These are phyloP conservation scores for Trypanosoma melophagium DNA, from an alignment of 208 protist species.

Conservation along the genomic window DNA sequence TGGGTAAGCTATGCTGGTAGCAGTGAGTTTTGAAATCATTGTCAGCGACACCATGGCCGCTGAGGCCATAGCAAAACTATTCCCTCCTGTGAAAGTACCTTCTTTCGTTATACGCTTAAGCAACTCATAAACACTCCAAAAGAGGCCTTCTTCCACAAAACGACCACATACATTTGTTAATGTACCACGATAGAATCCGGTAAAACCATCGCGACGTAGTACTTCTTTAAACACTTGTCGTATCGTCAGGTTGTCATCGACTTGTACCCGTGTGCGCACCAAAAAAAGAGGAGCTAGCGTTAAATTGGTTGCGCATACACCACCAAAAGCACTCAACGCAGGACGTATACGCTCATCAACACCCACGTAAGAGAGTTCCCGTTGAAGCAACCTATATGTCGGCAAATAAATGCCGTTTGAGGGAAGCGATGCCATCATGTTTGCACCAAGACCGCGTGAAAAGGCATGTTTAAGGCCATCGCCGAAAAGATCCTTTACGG, in stretches of 20 bases:
- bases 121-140: constrained; percentile 88
- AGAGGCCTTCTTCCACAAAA: constrained; percentile 84
- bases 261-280: constrained; percentile 86
- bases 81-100: constrained; percentile 46
- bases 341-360: constrained; percentile 59
- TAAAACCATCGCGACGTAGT: constrained; percentile 61
- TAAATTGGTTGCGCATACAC: constrained; percentile 74
- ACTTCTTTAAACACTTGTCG: constrained; percentile 69
- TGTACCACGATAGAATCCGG: constrained; percentile 86
- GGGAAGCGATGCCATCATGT: constrained; percentile 88
- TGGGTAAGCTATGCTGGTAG: constrained; percentile 75
- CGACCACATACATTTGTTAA: constrained; percentile 82
- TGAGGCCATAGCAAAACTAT: constrained; percentile 54
- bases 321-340: constrained; percentile 64
- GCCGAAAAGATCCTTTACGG: constrained; percentile 62
- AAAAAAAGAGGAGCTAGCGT: constrained; percentile 82
- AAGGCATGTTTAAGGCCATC: constrained; percentile 76
- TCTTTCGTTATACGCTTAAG: constrained; percentile 76
- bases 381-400: constrained; percentile 73
- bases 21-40: constrained; percentile 76
- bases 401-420: constrained; percentile 89
- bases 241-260: constrained; percentile 76
- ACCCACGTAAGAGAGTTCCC: constrained; percentile 41
- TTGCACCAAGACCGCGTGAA: constrained; percentile 72
- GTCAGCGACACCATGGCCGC: constrained; percentile 79